phyloP scores from a whole-genome alignment of 345 rosid genomes.

The Populus simonii region DNA sequence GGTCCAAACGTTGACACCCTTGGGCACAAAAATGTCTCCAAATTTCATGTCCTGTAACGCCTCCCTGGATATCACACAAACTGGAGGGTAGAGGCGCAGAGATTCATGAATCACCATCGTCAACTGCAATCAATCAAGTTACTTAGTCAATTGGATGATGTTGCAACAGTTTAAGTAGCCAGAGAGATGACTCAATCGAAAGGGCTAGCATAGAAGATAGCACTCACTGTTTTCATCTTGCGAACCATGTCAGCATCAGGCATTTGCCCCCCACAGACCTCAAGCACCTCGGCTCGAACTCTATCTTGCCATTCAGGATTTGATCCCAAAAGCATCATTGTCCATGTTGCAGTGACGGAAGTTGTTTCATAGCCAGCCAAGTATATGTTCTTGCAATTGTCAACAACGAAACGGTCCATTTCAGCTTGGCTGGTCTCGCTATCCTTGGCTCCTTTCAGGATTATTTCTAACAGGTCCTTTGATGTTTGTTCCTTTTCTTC shows the following conservation, averaged over 20 bases:
- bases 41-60: slow-evolving; percentile 6
- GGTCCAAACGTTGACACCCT: slow-evolving; percentile 13
- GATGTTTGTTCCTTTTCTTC: slow-evolving; percentile 10
- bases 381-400: slow-evolving; percentile 38
- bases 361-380: slow-evolving; percentile 39
- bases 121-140: background rate
- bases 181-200: background rate
- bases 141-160: no score
- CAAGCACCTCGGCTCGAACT: slow-evolving; percentile 21
- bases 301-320: slow-evolving; percentile 40
- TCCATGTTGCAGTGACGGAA: slow-evolving; percentile 33
- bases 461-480: slow-evolving; percentile 21
- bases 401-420: slow-evolving; percentile 21
- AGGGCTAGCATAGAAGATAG: background rate
- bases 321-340: slow-evolving; percentile 33
- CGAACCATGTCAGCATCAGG: slow-evolving; percentile 23
- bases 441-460: slow-evolving; percentile 18
- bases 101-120: slow-evolving; percentile 16
- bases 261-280: slow-evolving; percentile 3
- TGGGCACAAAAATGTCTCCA: slow-evolving; percentile 6
- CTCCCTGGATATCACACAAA: background rate
- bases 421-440: background rate
- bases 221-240: slow-evolving; percentile 33
- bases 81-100: slow-evolving; percentile 16
- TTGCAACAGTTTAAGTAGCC: no score